Percentiles rank a stretch among this genome's conserved stretches.
Conservation (phyloP, 306 rosid genomes). For the Ziziphus jujuba region DNA sequence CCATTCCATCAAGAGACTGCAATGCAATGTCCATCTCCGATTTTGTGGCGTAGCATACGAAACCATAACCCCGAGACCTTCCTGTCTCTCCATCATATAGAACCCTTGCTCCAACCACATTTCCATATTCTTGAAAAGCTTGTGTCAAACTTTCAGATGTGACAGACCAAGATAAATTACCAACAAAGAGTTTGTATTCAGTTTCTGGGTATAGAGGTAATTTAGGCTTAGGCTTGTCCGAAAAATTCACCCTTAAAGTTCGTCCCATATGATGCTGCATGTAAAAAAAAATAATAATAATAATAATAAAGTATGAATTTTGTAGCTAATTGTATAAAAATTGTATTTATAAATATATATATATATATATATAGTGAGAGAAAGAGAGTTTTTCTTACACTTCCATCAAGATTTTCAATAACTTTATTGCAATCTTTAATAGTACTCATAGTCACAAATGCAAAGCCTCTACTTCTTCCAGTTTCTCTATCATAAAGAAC, state of each 20-base stretch:
- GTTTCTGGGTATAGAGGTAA: constrained; percentile 84
- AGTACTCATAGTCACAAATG: constrained; percentile 88
- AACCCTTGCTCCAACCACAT: constrained; percentile 89
- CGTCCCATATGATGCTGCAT: constrained; percentile 78
- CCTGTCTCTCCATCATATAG: constrained; percentile 85
- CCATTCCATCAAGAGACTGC: constrained; percentile 62
- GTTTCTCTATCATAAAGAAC: constrained; percentile 78
- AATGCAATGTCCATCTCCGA: constrained; percentile 91
- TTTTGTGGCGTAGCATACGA: constrained; percentile 63
- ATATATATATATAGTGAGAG: too few relatives aligned
- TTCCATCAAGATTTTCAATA: constrained; percentile 76
- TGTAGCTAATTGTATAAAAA: too few relatives aligned
- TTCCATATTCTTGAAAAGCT: constrained; percentile 82
- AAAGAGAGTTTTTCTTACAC: constrained; percentile 43
- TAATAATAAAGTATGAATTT: not conserved
- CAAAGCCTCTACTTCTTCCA: constrained; percentile 95
- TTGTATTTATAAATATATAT: too few relatives aligned
- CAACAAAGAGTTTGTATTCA: constrained; percentile 76
- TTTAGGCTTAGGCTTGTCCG: constrained; percentile 83
- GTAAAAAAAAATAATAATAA: not conserved
- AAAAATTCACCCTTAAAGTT: constrained; percentile 79
- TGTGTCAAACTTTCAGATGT: constrained; percentile 69
- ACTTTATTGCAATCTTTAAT: constrained; percentile 72
- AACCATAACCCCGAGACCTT: constrained; percentile 89
- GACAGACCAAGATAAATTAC: constrained; percentile 87